Evolutionary conservation across 805 yeast species (phyloP), one percentile per base, ranked within the genome.

Genomic region (Millerozyma acaciae): DNA sequence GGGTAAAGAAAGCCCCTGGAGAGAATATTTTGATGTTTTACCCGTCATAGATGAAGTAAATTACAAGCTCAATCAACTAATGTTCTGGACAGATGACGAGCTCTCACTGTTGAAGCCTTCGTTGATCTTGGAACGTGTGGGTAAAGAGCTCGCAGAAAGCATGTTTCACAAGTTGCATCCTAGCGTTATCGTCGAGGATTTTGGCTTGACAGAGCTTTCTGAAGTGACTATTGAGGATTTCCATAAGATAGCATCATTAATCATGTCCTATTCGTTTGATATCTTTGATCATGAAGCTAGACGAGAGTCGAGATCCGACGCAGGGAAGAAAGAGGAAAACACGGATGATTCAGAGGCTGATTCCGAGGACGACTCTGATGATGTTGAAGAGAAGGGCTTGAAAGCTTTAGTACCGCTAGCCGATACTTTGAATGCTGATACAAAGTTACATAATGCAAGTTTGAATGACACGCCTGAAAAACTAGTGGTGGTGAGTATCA

Each of bases 211-310:
- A 1, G 56, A 60, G 41, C 35, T 68, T 42, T 9, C 28, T 5
- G 45, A 37, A 4, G 47, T 53, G 37, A 54, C 81, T 1, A 51
- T 76, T 27, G 79, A 74, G 2, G 75, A 73, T 8, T 93, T 84
- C 53, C 80, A 80, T 44, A 62, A 70, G 22, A 76, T 84, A 38
- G 97, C 95, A 0, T 78, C 87, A 25, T 60, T 84, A 10, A 84
- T 93, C 29, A 76, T 88, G 86, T 75, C 96, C 1, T 90, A 90
- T 49, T 84, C 95, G 0, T 90, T 93, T 58, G 98, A 93, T 53
- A 84, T 86, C 9, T 23, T 83, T 75, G 41, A 48, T 68, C 52
- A n/a, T n/a, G n/a, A n/a, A n/a, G n/a, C n/a, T n/a, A n/a, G n/a
- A n/a, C n/a, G n/a, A n/a, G n/a, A n/a, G n/a, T n/a, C n/a, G n/a